Evolutionary conservation across 2,329 filamentous ascomycete species (phyloP).

Genomic region (Exophiala bonariae): DNA sequence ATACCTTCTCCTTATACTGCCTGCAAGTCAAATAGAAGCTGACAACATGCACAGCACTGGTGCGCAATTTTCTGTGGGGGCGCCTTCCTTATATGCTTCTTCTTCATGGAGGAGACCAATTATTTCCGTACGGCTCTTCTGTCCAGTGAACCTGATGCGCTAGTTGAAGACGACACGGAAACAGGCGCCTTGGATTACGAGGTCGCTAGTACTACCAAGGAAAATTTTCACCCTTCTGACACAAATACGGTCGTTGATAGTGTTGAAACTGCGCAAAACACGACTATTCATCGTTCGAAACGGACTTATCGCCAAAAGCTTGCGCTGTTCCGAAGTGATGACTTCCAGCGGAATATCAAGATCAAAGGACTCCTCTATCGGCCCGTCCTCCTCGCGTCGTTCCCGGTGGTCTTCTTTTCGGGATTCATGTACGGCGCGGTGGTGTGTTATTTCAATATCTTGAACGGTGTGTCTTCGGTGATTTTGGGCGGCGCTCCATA

Average conservation of each 20-base stretch:
- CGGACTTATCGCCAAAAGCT: slow-evolving; percentile 19
- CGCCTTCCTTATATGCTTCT: slow-evolving; percentile 16
- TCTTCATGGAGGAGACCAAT: slow-evolving; percentile 24
- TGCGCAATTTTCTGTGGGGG: slow-evolving; percentile 14
- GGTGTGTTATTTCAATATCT: slow-evolving; percentile 44
- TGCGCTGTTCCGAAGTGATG: slow-evolving; percentile 10
- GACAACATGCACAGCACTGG: slow-evolving; percentile 12
- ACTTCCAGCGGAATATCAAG: slow-evolving; percentile 7
- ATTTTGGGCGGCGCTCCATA: slow-evolving; percentile 38
- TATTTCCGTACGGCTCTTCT: slow-evolving; percentile 6
- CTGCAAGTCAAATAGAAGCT: neutral
- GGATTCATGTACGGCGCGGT: slow-evolving; percentile 42
- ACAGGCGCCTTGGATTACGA: neutral
- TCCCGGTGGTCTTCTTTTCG: slow-evolving; percentile 40
- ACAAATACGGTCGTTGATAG: neutral
- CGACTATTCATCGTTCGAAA: neutral
- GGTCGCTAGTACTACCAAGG: neutral
- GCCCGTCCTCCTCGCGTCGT: slow-evolving; percentile 29
- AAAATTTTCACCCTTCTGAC: neutral
- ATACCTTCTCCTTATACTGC: neutral
- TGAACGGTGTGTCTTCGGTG: slow-evolving; percentile 42
- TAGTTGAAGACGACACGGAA: neutral
- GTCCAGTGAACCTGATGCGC: slow-evolving; percentile 5
- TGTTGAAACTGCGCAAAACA: neutral
- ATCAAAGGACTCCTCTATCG: slow-evolving; percentile 15